These are phyloP conservation scores for Monilinia fructicola DNA, from an alignment of 2,329 filamentous ascomycete genomes.

Conservation along the genomic window DNA sequence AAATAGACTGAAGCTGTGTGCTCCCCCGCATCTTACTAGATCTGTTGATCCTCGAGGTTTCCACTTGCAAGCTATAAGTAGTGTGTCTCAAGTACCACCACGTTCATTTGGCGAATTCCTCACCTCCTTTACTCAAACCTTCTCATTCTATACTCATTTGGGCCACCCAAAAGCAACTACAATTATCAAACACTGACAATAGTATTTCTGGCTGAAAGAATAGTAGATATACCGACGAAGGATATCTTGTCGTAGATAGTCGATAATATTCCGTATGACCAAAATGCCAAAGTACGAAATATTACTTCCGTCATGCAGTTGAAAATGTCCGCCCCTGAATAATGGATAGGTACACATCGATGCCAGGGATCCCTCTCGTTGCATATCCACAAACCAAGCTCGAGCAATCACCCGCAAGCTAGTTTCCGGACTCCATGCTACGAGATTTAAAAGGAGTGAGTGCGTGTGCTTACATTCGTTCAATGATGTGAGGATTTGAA, in stretches of 20 bases:
- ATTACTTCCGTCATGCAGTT: neutral
- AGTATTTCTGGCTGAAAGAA: slow-evolving; percentile 22
- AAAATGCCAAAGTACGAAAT: slow-evolving; percentile 23
- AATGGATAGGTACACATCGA: slow-evolving; percentile 37
- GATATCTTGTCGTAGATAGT: slow-evolving; percentile 37
- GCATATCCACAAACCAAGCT: slow-evolving; percentile 36
- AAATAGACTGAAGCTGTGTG: neutral
- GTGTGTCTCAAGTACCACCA: neutral
- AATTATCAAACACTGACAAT: neutral
- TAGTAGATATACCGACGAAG: slow-evolving; percentile 28
- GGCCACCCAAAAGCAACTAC: neutral
- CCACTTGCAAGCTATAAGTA: neutral
- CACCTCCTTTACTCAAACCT: neutral
- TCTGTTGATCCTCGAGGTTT: neutral
- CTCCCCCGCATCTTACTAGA: neutral
- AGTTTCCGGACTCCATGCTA: slow-evolving; percentile 35
- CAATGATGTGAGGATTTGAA: slow-evolving; percentile 34
- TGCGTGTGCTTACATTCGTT: slow-evolving; percentile 39
- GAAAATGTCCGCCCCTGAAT: slow-evolving; percentile 12
- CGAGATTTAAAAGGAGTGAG: slow-evolving; percentile 36
- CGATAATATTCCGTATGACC: slow-evolving; percentile 31
- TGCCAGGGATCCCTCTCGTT: slow-evolving; percentile 30
- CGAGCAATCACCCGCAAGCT: slow-evolving; percentile 33
- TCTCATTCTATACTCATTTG: neutral
- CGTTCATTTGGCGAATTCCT: neutral